Evolutionary conservation across 2,329 filamentous ascomycete species (phyloP).

Genomic region (Phialocephala subalpina): DNA sequence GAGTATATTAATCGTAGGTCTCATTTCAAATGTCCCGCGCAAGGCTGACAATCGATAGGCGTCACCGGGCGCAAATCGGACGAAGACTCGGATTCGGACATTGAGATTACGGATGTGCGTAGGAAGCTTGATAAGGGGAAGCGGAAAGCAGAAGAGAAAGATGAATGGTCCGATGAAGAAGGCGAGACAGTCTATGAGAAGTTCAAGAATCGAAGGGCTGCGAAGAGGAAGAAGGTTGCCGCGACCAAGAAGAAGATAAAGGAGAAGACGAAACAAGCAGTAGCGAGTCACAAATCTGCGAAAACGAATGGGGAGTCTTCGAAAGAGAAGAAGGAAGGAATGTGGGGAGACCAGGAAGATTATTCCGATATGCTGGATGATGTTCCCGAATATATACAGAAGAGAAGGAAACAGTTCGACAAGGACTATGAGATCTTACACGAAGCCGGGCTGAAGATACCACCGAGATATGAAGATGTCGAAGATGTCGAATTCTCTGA

Average conservation of each 20-base stretch:
- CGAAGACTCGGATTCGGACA: constrained; percentile 33
- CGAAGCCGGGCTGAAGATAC: constrained; percentile 75
- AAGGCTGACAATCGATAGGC: constrained; percentile 32
- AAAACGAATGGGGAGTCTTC: constrained; percentile 37
- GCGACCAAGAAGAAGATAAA: constrained; percentile 55
- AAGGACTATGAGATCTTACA: constrained; percentile 64
- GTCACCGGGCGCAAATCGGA: constrained; percentile 29
- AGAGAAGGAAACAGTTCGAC: constrained; percentile 76
- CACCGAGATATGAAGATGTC: constrained; percentile 79
- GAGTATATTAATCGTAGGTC: constrained; percentile 40
- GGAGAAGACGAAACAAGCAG: constrained; percentile 52
- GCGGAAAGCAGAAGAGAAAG: constrained; percentile 45
- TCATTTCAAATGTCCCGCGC: neutral
- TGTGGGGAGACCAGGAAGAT: constrained; percentile 41
- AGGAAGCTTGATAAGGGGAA: constrained; percentile 32
- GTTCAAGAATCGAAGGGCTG: constrained; percentile 67
- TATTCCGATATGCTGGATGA: constrained; percentile 42
- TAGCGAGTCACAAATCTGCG: constrained; percentile 32
- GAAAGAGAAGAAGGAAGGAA: constrained; percentile 35
- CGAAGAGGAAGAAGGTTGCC: constrained; percentile 59
- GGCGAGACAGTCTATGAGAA: constrained; percentile 64
- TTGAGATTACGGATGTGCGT: constrained; percentile 28
- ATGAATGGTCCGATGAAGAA: constrained; percentile 63
- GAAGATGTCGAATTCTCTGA: constrained; percentile 80
- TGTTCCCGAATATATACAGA: constrained; percentile 76